A percentile compares a stretch with the other conserved stretches of the same genome.
Evolutionary conservation across 2,329 filamentous ascomycete genomes (phyloP).

Genomic region (Drechslerella dactyloides): DNA sequence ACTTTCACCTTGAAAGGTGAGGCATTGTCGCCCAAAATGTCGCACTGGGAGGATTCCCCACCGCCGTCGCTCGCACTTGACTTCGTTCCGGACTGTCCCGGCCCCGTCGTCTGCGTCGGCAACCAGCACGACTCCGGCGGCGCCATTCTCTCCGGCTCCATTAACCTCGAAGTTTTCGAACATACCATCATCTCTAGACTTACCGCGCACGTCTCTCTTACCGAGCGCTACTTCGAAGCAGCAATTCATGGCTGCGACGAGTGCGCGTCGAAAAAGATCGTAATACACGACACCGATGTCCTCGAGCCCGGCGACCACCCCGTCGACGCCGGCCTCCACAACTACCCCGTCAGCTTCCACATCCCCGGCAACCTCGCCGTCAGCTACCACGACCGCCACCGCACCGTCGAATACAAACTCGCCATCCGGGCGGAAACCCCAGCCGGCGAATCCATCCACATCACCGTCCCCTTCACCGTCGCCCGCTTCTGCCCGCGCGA

Average conservation of each 20-base stretch:
- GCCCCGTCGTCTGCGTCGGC: slow-evolving; percentile 1
- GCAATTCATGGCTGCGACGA: slow-evolving; percentile 12
- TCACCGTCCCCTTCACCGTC: slow-evolving; percentile 3
- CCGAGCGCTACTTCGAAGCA: neutral
- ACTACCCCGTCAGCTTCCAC: slow-evolving; percentile 8
- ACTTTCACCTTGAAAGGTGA: neutral
- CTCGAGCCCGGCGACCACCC: neutral
- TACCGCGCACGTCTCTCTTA: neutral
- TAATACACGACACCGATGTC: neutral
- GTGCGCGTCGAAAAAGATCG: neutral
- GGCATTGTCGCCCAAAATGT: neutral
- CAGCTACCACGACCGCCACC: slow-evolving; percentile 1
- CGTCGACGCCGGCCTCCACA: slow-evolving; percentile 2
- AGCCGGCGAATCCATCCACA: neutral
- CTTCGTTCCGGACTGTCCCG: neutral
- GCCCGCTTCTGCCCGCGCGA: slow-evolving; percentile 9
- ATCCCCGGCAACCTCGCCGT: slow-evolving; percentile 9
- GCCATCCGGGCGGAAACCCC: neutral
- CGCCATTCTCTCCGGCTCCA: neutral
- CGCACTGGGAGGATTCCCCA: neutral
- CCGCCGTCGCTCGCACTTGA: neutral
- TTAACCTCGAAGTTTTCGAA: neutral
- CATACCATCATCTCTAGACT: neutral
- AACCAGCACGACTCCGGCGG: slow-evolving; percentile 2
- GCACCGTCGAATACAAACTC: slow-evolving; percentile 9